Percentiles rank a stretch among this genome's conserved stretches.
phyloP scores from a whole-genome alignment of 1,284 basidiomycete species.

The Mycena citricolor region DNA sequence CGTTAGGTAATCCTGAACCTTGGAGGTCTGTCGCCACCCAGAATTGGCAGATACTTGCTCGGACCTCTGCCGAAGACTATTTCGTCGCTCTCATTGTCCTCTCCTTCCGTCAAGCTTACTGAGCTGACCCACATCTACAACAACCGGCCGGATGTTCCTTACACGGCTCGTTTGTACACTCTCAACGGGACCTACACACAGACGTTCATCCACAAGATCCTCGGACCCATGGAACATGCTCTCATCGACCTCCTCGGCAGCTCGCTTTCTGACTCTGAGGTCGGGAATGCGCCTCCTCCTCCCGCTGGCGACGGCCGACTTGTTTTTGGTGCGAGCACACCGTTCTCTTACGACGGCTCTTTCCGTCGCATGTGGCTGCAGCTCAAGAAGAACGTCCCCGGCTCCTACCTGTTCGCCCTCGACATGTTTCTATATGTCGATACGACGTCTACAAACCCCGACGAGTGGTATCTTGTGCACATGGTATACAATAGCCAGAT shows the following conservation, averaged over 20 bases:
- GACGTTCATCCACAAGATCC: constrained; percentile 27
- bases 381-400: constrained; percentile 49
- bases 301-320: no score
- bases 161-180: constrained; percentile 31
- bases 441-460: constrained; percentile 51
- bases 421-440: constrained; percentile 62
- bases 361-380: constrained; percentile 57
- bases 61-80: constrained; percentile 58
- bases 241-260: constrained; percentile 19
- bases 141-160: constrained; percentile 35
- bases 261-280: constrained; percentile 34
- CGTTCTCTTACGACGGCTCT: constrained; percentile 58
- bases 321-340: constrained; percentile 43
- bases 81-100: constrained; percentile 30
- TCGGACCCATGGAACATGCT: constrained; percentile 22
- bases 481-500: constrained; percentile 61
- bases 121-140: constrained; percentile 37
- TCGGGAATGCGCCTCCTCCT: no score
- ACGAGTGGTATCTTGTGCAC: constrained; percentile 44
- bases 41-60: constrained; percentile 53
- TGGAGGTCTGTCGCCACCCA: constrained; percentile 42
- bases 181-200: constrained; percentile 21
- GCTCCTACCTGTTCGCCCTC: constrained; percentile 52
- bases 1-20: constrained; percentile 44
- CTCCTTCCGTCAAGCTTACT: constrained; percentile 1